Percentiles rank a stretch among this genome's conserved stretches.
phyloP scores from a whole-genome alignment of 352 stramenopile species.

The Blastocystis sp. region DNA sequence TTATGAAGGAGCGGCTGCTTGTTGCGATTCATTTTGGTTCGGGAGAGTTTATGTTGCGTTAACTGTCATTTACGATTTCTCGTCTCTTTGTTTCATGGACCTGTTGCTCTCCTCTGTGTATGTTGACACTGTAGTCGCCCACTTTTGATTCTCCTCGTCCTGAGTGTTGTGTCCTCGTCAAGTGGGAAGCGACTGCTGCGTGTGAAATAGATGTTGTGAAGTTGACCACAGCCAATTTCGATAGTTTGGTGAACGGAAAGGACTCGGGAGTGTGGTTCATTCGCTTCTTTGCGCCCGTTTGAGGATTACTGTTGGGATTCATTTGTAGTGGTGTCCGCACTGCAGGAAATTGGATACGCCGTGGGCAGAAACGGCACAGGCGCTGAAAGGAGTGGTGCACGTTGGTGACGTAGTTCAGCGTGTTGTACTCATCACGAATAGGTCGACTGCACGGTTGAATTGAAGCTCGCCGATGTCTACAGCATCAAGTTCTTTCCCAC shows the following conservation, averaged over 20 bases:
- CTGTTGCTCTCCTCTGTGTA: not conserved
- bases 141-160: not conserved
- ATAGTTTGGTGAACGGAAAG: not conserved
- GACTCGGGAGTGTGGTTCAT: slow-evolving; percentile 45
- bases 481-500: slow-evolving; percentile 12
- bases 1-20: slow-evolving; percentile 88
- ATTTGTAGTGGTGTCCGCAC: slow-evolving; percentile 56
- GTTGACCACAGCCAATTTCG: slow-evolving; percentile 7
- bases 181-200: not conserved
- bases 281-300: slow-evolving; percentile 66
- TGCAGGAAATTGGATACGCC: slow-evolving; percentile 15
- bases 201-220: slow-evolving; percentile 12
- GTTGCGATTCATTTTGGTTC: slow-evolving; percentile 91
- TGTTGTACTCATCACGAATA: not conserved
- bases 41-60: slow-evolving; percentile 78
- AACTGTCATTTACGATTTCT: not conserved
- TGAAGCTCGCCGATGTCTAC: not conserved
- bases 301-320: not conserved
- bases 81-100: slow-evolving; percentile 21
- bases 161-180: not conserved
- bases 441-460: slow-evolving; percentile 42
- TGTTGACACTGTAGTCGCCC: too few species aligned
- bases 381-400: not conserved
- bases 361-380: not conserved
- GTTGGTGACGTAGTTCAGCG: slow-evolving; percentile 19